A percentile compares a stretch with the other conserved stretches of the same genome.
These are phyloP conservation scores for Neurospora tetraspora DNA, from an alignment of 495 filamentous ascomycete species.

Conservation along the genomic window DNA sequence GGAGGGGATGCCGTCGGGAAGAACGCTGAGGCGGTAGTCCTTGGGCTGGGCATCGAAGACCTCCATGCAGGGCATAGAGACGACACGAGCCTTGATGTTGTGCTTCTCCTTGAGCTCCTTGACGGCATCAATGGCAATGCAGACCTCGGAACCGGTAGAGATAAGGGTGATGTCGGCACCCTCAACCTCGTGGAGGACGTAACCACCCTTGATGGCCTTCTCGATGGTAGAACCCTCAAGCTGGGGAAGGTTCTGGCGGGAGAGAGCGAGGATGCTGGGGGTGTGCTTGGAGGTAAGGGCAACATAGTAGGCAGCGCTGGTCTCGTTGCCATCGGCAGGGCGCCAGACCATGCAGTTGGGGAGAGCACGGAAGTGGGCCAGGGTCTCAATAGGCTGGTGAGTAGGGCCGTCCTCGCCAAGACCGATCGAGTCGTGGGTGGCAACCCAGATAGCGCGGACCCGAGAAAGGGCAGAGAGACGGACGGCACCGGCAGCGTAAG, in stretches of 20 bases:
- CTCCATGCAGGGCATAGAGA: constrained; percentile 94
- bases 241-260: constrained; percentile 97
- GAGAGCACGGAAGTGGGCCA: constrained; percentile 96
- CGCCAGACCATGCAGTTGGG: constrained; percentile 99
- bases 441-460: constrained; percentile 88
- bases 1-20: constrained; percentile 90
- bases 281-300: constrained; percentile 86
- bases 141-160: constrained; percentile 92
- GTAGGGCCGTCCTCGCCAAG: constrained; percentile 98
- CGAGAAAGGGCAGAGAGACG: constrained; percentile 89
- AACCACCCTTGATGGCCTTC: constrained; percentile 85
- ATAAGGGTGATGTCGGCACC: constrained; percentile 82
- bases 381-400: constrained; percentile 99
- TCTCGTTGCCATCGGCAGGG: constrained; percentile 98
- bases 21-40: constrained; percentile 82
- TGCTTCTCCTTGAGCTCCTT: constrained; percentile 85
- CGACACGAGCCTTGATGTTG: constrained; percentile 79
- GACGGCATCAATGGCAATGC: constrained; percentile 84
- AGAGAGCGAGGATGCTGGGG: constrained; percentile 85
- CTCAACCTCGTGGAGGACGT: constrained; percentile 76
- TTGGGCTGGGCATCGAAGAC: constrained; percentile 91
- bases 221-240: constrained; percentile 87
- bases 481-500: constrained; percentile 91
- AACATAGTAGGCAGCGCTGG: constrained; percentile 93
- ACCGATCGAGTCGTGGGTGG: constrained; percentile 98